These are phyloP conservation scores for Viola pubescens DNA, from an alignment of 441 rosid genomes.

Conservation along the genomic window DNA sequence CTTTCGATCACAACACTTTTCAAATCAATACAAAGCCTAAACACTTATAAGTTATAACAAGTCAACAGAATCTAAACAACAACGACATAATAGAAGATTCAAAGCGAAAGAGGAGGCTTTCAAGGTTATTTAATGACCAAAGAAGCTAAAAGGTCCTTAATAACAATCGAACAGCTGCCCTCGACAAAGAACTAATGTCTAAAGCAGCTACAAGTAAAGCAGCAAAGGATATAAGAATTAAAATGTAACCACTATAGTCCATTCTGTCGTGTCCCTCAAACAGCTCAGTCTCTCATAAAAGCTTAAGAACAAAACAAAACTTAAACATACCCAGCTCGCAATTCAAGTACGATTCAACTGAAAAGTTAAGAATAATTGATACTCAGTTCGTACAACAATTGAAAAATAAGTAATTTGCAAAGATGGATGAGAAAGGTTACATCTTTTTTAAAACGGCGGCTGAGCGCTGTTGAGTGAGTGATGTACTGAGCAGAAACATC, in stretches of 20 bases:
- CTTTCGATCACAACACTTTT: too few species aligned
- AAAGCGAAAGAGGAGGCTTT: background rate
- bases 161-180: background rate
- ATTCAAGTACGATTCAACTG: background rate
- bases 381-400: slow-evolving; percentile 6
- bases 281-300: background rate
- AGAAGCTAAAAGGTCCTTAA: background rate
- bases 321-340: slow-evolving; percentile 9
- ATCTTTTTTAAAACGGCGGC: slow-evolving; percentile 27
- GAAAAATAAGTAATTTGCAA: background rate
- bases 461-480: slow-evolving; percentile 66
- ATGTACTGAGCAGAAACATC: slow-evolving; percentile 89
- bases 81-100: background rate
- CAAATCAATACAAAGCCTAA: too few species aligned
- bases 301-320: background rate
- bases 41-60: too few species aligned
- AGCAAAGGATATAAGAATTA: background rate
- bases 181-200: background rate
- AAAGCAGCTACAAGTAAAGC: background rate
- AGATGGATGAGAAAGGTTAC: slow-evolving; percentile 20
- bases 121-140: slow-evolving; percentile 1
- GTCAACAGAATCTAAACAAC: too few species aligned
- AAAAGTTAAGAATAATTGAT: slow-evolving; percentile 1
- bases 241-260: too few species aligned
- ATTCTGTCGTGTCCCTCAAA: too few species aligned